Conservation (phyloP, 2,329 filamentous ascomycete genomes). For the Polychaeton citri region DNA sequence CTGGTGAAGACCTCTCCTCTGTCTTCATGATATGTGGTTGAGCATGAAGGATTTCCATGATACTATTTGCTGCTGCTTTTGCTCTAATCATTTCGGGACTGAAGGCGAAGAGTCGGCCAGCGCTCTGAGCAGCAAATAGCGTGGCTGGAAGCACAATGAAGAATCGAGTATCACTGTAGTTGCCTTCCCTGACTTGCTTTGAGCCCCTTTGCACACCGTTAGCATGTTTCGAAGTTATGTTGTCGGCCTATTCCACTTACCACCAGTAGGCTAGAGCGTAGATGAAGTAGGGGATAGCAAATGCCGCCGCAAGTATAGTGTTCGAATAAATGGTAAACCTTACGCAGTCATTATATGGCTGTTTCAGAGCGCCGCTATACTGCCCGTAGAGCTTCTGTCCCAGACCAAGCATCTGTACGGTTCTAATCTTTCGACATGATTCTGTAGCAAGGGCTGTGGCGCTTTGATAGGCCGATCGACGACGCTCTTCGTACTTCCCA, state of each 20-base stretch:
- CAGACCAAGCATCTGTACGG: constrained; percentile 34
- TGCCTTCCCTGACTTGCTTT: constrained; percentile 29
- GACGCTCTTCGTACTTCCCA: constrained; percentile 47
- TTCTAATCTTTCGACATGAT: constrained; percentile 52
- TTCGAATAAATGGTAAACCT: constrained; percentile 28
- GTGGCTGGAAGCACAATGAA: constrained; percentile 34
- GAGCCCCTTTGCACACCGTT: constrained; percentile 18
- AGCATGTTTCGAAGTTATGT: not conserved
- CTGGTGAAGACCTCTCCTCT: not conserved
- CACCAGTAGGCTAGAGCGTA: constrained; percentile 38
- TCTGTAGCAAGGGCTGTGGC: constrained; percentile 54
- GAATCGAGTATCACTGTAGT: constrained; percentile 28
- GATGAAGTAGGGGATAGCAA: constrained; percentile 34
- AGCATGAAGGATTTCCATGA: constrained; percentile 29
- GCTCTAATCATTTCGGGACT: constrained; percentile 33
- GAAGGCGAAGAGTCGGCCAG: constrained; percentile 33
- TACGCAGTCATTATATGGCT: constrained; percentile 27
- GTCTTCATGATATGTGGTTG: constrained; percentile 24
- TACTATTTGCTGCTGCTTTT: constrained; percentile 30
- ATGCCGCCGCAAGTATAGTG: constrained; percentile 29
- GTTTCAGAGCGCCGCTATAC: constrained; percentile 25
- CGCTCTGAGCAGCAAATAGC: constrained; percentile 33
- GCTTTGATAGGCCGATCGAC: constrained; percentile 50
- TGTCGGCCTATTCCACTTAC: constrained; percentile 9
- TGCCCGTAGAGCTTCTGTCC: constrained; percentile 25